These are phyloP conservation scores for Russula compacta DNA, from an alignment of 768 basidiomycete species.

Conservation along the genomic window DNA sequence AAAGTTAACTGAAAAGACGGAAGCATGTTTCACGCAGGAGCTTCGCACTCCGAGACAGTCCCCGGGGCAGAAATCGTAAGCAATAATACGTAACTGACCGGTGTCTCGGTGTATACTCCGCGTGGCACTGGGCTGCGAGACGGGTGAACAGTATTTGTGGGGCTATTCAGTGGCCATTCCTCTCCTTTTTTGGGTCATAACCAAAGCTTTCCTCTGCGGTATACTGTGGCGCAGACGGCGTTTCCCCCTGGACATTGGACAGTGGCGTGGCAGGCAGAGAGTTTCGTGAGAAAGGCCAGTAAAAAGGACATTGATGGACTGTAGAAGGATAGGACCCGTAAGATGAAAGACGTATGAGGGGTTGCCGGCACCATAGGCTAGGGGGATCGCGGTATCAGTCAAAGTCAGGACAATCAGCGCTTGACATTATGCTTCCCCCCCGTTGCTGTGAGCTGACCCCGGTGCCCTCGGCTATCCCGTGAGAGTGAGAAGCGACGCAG, in stretches of 20 bases:
- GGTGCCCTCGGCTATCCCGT: slow-evolving; percentile 4
- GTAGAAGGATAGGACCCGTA: background rate
- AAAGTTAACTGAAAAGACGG: slow-evolving; percentile 1
- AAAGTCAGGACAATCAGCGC: background rate
- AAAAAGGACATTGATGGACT: background rate
- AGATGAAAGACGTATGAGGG: background rate
- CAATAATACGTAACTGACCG: background rate
- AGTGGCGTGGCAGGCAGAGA: slow-evolving; percentile 12
- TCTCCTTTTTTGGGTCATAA: background rate
- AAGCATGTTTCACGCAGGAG: background rate
- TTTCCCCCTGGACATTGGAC: background rate
- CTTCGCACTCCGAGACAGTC: background rate
- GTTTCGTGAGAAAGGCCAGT: slow-evolving; percentile 8
- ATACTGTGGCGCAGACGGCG: slow-evolving; percentile 8
- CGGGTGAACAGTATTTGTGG: background rate
- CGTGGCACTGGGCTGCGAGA: background rate
- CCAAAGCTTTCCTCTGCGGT: background rate
- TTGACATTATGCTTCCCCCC: background rate
- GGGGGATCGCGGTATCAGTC: background rate
- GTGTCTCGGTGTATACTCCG: background rate
- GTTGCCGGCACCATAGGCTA: background rate
- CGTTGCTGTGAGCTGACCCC: background rate
- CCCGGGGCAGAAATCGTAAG: background rate
- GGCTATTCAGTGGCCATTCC: background rate
- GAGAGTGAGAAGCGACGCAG: background rate